Evolutionary conservation across 2,329 filamentous ascomycete species (phyloP).

Genomic region (Ascocoryne sarcoides): DNA sequence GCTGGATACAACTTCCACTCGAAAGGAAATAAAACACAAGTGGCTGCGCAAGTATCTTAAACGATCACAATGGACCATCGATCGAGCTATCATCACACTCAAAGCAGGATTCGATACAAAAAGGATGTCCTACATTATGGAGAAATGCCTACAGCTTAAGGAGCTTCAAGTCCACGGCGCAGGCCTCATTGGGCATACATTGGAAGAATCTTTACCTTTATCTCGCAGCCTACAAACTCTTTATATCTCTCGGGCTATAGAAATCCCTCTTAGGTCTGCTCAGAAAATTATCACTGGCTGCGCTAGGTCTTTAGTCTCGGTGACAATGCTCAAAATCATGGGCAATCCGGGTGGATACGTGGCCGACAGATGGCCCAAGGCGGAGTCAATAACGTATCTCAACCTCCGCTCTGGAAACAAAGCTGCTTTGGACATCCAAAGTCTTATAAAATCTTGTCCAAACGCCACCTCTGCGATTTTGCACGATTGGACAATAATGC

Average conservation of each 20-base stretch:
- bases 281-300: constrained; percentile 12
- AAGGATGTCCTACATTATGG: constrained; percentile 19
- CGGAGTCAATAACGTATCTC: constrained; percentile 14
- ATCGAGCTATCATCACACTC: constrained; percentile 18
- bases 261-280: constrained; percentile 12
- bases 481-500: constrained; percentile 10
- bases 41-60: constrained; percentile 21
- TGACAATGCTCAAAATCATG: constrained; percentile 10
- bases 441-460: constrained; percentile 14
- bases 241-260: constrained; percentile 8
- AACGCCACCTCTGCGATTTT: constrained; percentile 15
- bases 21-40: constrained; percentile 13
- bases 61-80: constrained; percentile 24
- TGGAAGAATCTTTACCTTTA: constrained; percentile 15
- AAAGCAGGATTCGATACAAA: constrained; percentile 15
- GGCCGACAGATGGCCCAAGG: constrained; percentile 9
- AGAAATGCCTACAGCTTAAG: constrained; percentile 20
- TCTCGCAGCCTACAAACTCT: constrained; percentile 18
- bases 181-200: constrained; percentile 20
- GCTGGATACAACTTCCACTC: constrained; percentile 20
- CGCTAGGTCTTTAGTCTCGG: constrained; percentile 14
- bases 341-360: constrained; percentile 1
- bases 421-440: too few species aligned
- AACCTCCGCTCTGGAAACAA: too few species aligned
- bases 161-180: constrained; percentile 18